A percentile compares a stretch with the other conserved stretches of the same genome.
Conservation (phyloP, 2,329 filamentous ascomycete genomes). For the Epichloe baconii region DNA sequence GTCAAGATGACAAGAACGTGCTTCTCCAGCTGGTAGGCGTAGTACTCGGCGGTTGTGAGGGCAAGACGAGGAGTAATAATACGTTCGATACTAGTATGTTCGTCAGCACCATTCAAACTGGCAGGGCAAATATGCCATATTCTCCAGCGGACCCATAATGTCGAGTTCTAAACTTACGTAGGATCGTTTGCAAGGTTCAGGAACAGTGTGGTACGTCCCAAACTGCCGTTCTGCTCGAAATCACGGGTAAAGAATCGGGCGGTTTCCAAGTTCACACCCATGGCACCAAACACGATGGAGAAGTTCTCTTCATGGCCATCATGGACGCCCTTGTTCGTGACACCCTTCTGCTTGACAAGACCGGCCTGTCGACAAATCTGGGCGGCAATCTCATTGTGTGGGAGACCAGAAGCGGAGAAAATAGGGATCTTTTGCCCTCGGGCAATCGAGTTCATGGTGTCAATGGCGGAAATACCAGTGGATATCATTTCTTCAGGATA, state of each 20-base stretch:
- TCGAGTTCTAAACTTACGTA: conserved; percentile 50
- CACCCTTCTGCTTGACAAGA: conserved; percentile 65
- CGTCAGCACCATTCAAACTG: not conserved
- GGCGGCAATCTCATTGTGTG: conserved; percentile 98
- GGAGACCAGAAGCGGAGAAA: conserved; percentile 94
- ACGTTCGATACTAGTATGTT: conserved; percentile 71
- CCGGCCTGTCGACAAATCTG: conserved; percentile 97
- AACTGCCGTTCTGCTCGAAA: conserved; percentile 97
- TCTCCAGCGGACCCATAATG: no score
- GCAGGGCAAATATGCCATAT: no score
- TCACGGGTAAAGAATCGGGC: conserved; percentile 96
- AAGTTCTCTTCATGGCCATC: conserved; percentile 99
- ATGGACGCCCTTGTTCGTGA: conserved; percentile 85
- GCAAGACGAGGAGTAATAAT: conserved; percentile 98
- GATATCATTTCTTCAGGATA: conserved; percentile 99
- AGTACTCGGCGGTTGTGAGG: conserved; percentile 97
- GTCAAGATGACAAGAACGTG: conserved; percentile 98
- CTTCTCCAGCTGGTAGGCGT: conserved; percentile 99
- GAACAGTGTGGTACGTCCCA: conserved; percentile 96
- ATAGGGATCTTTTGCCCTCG: conserved; percentile 99
- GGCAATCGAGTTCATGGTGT: conserved; percentile 96
- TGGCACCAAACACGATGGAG: conserved; percentile 97
- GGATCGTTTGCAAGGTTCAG: conserved; percentile 98
- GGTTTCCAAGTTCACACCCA: conserved; percentile 99
- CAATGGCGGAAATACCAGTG: conserved; percentile 97